Conservation (phyloP, 805 yeast species). For the Hanseniaspora valbyensis region DNA sequence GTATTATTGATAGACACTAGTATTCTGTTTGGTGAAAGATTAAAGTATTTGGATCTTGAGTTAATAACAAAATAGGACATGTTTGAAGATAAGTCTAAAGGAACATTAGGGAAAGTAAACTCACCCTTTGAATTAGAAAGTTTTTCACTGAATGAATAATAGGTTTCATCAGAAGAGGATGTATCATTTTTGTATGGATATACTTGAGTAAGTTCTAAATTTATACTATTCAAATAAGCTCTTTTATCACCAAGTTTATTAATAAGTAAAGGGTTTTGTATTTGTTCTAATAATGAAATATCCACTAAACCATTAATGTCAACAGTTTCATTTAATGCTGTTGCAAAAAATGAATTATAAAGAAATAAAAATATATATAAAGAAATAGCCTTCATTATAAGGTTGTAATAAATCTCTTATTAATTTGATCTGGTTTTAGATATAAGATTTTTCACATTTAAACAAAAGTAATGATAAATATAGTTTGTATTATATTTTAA, state of each 20-base stretch:
- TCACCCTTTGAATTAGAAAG: conserved; percentile 22
- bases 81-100: conserved; percentile 23
- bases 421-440: no score
- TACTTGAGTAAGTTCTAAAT: conserved; percentile 23
- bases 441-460: no score
- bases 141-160: conserved; percentile 3
- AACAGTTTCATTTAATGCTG: conserved; percentile 15
- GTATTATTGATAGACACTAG: conserved; percentile 21
- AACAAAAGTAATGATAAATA: no score
- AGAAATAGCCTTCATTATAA: neutral
- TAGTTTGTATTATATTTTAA: no score
- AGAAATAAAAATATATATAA: neutral
- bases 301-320: conserved; percentile 26
- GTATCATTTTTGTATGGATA: conserved; percentile 19
- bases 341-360: neutral
- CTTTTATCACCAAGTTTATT: conserved; percentile 2
- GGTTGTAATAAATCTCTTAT: no score
- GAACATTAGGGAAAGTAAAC: conserved; percentile 25
- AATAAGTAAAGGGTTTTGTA: conserved; percentile 15
- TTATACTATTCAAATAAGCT: conserved; percentile 21
- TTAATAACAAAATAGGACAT: conserved; percentile 25
- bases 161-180: conserved; percentile 11
- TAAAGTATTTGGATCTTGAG: conserved; percentile 26
- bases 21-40: conserved; percentile 29
- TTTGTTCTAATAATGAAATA: conserved; percentile 18